Base-by-base conservation (phyloP, 441 rosid genomes). In the Pelargonium citronellum region DNA sequence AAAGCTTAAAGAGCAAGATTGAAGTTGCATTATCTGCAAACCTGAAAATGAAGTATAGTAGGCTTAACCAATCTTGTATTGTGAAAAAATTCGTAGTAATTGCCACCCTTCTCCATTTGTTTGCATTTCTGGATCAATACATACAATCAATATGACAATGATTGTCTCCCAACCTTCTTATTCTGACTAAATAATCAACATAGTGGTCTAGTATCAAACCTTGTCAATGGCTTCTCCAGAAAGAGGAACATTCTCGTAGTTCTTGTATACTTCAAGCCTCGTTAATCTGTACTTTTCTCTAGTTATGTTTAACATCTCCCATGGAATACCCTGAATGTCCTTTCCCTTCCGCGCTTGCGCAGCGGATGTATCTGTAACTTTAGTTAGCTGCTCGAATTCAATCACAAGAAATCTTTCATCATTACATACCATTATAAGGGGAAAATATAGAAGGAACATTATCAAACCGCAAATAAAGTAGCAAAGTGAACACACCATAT, bases 301-400 rank as follows among this genome's bases (percentile, higher is more conserved):
- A 6, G 84, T 80, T 57, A 86, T 82, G 69, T 79, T 83, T 79
- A 87, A 74, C 37, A 81, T 79, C 5, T 83, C 86, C 92, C 92
- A 87, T 0, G 88, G 92, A 74, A 87, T 87, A 19, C 92, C 92
- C 77, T 87, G 92, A 30, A 87, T 83, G 76, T 87, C 90, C 53
- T 84, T 84, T 16, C 88, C 92, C n/a, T 73, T 75, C 74, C 90
- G 74, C 1, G 88, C 90, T 77, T 86, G 86, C 3, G 78, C 77
- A n/a, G 90, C 75, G 17, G 87, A 84, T 12, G 90, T 87, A 71
- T 86, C 92, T 9, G 86, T 84, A 13, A 80, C 77, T 75, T 69
- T 83, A 15, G 86, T 81, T 19, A 79, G 84, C 88, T 85, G 81
- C 66, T 57, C 66, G 65, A 68, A 66, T 16, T 5, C 39, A 67